Percentiles rank a stretch among this genome's conserved stretches.
Conservation (phyloP, 2,329 filamentous ascomycete species). For the Aspergillus melleus region DNA sequence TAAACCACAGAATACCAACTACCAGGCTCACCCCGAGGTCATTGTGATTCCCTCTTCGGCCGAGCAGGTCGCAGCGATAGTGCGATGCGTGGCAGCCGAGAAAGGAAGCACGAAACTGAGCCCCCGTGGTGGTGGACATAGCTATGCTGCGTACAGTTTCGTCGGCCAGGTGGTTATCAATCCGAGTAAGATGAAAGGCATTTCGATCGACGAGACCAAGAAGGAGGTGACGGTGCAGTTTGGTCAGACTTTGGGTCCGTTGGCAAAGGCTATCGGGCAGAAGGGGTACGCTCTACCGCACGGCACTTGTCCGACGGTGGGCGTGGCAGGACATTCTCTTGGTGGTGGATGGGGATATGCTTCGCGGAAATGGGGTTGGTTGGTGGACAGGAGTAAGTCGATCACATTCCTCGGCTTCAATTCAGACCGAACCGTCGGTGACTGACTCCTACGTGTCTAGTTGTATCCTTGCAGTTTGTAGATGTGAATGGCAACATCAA, state of each 20-base stretch:
- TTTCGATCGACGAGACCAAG: neutral
- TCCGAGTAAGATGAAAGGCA: slow-evolving; percentile 3
- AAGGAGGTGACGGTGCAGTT: slow-evolving; percentile 1
- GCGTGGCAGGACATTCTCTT: slow-evolving; percentile 5
- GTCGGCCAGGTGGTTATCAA: slow-evolving; percentile 6
- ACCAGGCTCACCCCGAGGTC: slow-evolving; percentile 1
- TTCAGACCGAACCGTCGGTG: neutral
- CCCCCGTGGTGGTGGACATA: slow-evolving; percentile 7
- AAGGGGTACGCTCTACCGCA: slow-evolving; percentile 8
- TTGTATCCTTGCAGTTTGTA: slow-evolving; percentile 6
- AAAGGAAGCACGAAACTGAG: slow-evolving; percentile 7
- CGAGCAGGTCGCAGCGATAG: slow-evolving; percentile 4
- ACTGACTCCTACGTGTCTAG: neutral
- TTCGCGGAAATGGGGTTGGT: slow-evolving; percentile 10
- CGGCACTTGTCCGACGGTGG: slow-evolving; percentile 7
- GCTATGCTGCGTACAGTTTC: slow-evolving; percentile 11
- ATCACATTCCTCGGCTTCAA: no score
- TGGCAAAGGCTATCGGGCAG: slow-evolving; percentile 4
- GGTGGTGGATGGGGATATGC: slow-evolving; percentile 8
- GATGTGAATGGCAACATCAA: slow-evolving; percentile 3
- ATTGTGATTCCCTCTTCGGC: slow-evolving; percentile 5
- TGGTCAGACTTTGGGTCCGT: slow-evolving; percentile 2
- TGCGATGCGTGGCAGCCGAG: slow-evolving; percentile 5
- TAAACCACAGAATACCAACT: slow-evolving; percentile 5
- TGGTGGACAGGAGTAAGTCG: slow-evolving; percentile 7